Evolutionary conservation across 441 rosid species (phyloP).

Genomic region (Arabidopsis hybrid): DNA sequence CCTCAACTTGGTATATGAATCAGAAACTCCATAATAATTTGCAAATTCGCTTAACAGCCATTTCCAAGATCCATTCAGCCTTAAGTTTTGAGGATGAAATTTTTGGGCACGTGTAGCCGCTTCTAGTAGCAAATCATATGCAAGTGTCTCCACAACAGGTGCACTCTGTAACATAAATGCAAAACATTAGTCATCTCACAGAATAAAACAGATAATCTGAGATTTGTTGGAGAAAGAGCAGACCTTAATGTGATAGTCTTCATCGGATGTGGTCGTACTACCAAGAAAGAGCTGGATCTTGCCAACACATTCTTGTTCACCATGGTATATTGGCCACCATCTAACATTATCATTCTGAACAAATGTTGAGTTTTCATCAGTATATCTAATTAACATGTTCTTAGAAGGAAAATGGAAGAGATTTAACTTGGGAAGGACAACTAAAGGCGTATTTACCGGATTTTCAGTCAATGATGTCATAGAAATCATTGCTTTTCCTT

Average conservation of each 20-base stretch:
- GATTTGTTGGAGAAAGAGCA: constrained; percentile 28
- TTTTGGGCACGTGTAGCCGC: constrained; percentile 88
- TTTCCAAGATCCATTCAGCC: constrained; percentile 84
- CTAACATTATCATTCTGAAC: constrained; percentile 78
- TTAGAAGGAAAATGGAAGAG: background rate
- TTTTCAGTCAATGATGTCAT: constrained; percentile 75
- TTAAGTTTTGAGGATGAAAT: constrained; percentile 77
- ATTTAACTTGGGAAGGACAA: background rate
- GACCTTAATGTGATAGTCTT: constrained; percentile 84
- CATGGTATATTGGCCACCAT: constrained; percentile 94
- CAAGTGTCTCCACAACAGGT: constrained; percentile 92
- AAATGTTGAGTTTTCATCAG: constrained; percentile 22
- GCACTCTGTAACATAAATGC: constrained; percentile 62
- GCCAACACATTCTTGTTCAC: constrained; percentile 96
- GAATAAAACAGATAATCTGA: background rate
- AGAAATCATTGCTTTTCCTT: constrained; percentile 78
- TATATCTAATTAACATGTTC: constrained; percentile 1
- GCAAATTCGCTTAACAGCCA: constrained; percentile 93
- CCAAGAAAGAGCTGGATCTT: constrained; percentile 91
- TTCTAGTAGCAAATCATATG: constrained; percentile 88
- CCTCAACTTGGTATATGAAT: constrained; percentile 94
- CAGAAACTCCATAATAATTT: constrained; percentile 92
- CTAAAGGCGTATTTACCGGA: constrained; percentile 57
- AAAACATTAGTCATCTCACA: constrained; percentile 15
- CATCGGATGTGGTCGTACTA: constrained; percentile 69